Conservation (phyloP, 768 basidiomycete species). For the Dendrothele bispora region DNA sequence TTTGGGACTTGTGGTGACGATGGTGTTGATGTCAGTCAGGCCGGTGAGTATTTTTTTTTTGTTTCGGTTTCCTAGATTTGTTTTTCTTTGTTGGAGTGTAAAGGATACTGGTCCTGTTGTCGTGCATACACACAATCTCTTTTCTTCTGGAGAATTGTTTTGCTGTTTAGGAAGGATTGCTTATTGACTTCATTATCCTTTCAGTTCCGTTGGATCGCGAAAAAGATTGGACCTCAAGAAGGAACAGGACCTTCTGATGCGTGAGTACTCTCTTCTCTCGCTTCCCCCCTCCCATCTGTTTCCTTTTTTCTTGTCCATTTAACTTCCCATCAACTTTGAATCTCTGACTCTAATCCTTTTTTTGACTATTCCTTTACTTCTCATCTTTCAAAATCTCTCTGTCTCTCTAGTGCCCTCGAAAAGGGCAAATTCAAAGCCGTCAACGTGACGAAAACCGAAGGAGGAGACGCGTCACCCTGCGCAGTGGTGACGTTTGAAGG, state of each 20-base stretch:
- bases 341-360: too few relatives aligned
- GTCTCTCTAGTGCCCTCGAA: constrained; percentile 46
- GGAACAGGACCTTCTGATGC: constrained; percentile 55
- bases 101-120: neutral
- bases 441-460: constrained; percentile 68
- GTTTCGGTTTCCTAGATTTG: constrained; percentile 36
- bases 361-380: neutral
- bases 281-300: too few relatives aligned
- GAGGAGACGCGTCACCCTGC: constrained; percentile 31
- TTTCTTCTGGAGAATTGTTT: too few relatives aligned
- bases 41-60: constrained; percentile 35
- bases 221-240: constrained; percentile 52
- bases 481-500: constrained; percentile 54
- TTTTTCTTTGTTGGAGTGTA: neutral
- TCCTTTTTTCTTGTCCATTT: too few relatives aligned
- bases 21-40: constrained; percentile 36
- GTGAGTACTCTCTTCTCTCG: too few relatives aligned
- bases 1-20: constrained; percentile 23
- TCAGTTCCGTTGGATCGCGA: constrained; percentile 59
- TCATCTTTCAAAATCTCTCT: neutral
- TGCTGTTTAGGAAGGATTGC: too few relatives aligned
- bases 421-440: constrained; percentile 61
- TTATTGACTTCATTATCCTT: neutral
- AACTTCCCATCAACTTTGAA: too few relatives aligned
- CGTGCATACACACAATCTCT: too few relatives aligned